Percentiles rank a stretch among this genome's conserved stretches.
phyloP scores from a whole-genome alignment of 2,329 filamentous ascomycete genomes.

The Colletotrichum tamarilloi region DNA sequence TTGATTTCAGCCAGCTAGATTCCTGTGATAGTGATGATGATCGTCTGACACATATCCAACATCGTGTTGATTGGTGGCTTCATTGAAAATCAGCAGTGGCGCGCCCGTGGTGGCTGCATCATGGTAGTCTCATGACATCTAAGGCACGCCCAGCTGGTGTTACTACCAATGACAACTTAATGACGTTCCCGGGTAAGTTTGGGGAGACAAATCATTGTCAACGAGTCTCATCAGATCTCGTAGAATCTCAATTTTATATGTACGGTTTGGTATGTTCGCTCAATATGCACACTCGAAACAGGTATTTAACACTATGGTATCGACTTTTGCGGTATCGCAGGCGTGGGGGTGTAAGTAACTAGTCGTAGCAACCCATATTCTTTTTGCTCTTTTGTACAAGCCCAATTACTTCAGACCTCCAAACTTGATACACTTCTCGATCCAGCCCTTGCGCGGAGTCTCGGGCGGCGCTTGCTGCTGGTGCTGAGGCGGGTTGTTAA shows the following conservation, averaged over 20 bases:
- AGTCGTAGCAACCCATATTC: not conserved
- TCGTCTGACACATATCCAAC: not conserved
- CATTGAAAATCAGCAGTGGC: not conserved
- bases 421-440: slow-evolving; percentile 34
- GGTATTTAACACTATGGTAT: slow-evolving; percentile 20
- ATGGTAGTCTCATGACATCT: not conserved
- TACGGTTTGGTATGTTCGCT: slow-evolving; percentile 1
- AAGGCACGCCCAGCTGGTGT: not conserved
- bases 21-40: not conserved
- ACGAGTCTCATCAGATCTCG: not conserved
- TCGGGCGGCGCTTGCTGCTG: not conserved
- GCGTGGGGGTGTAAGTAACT: not conserved
- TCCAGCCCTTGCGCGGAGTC: slow-evolving; percentile 28
- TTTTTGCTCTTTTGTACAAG: not conserved
- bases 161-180: too few relatives aligned
- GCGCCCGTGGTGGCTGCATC: not conserved
- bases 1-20: too few relatives aligned
- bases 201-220: too few relatives aligned
- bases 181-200: too few relatives aligned
- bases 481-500: slow-evolving; percentile 1
- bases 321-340: not conserved
- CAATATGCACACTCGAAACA: slow-evolving; percentile 32
- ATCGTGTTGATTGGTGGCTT: not conserved
- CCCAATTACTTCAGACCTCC: slow-evolving; percentile 28
- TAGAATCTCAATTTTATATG: not conserved